These are phyloP conservation scores for Elymus sibiricus DNA, from an alignment of 176 grass and related monocot genomes.

Conservation along the genomic window DNA sequence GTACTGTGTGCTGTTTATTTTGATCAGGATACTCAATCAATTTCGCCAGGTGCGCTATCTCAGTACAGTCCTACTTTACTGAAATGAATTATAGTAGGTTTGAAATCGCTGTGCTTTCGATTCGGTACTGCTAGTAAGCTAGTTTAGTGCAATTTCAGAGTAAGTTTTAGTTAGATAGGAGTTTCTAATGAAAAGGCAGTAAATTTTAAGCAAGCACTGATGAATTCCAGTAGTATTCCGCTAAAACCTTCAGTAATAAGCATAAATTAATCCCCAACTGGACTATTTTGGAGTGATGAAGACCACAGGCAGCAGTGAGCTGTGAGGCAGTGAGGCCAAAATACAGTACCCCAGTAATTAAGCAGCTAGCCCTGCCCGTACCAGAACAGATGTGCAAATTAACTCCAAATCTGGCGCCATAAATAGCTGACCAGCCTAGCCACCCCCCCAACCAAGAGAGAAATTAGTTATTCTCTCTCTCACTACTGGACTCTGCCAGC, in stretches of 20 bases:
- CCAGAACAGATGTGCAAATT: not conserved
- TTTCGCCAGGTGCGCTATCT: not conserved
- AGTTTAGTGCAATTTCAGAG: not conserved
- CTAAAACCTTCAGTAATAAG: not conserved
- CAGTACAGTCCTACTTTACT: not conserved
- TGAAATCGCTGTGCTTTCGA: not conserved
- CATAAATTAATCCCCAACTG: not conserved
- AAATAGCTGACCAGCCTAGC: not conserved
- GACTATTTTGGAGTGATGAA: not conserved
- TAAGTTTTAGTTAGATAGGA: not conserved
- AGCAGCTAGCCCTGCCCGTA: not conserved
- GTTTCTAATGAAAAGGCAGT: too few species aligned
- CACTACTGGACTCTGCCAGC: not conserved
- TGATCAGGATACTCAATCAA: not conserved
- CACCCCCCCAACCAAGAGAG: not conserved
- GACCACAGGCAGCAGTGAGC: not conserved
- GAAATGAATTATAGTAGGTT: not conserved
- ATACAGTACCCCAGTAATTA: not conserved
- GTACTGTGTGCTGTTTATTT: not conserved
- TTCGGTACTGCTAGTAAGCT: not conserved
- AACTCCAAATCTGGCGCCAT: slow-evolving; percentile 9
- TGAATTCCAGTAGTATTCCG: not conserved
- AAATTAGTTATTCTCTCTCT: not conserved
- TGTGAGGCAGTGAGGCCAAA: not conserved
- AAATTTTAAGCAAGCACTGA: too few species aligned